Percentiles rank a stretch among this genome's conserved stretches.
Conservation (phyloP, 768 basidiomycete species). For the Amanita fuliginea region DNA sequence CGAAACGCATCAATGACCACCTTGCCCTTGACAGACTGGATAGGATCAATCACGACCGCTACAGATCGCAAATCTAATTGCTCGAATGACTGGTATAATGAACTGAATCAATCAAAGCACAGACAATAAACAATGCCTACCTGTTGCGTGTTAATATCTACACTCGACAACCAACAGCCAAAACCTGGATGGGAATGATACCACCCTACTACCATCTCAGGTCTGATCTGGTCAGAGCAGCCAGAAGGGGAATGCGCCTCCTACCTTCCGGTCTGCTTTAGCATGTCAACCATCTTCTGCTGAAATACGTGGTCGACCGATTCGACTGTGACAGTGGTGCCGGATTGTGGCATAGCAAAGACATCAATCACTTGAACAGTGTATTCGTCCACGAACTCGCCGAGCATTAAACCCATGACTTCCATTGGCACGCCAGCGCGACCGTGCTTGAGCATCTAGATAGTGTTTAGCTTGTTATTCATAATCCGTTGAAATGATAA, state of each 20-base stretch:
- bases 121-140: conserved; percentile 23
- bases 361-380: conserved; percentile 92
- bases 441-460: conserved; percentile 97
- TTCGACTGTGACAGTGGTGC: conserved; percentile 95
- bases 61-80: conserved; percentile 88
- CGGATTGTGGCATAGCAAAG: conserved; percentile 98
- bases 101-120: conserved; percentile 2
- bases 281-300: conserved; percentile 96
- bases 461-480: conserved; percentile 5
- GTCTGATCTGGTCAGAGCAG: conserved; percentile 29
- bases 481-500: conserved; percentile 16
- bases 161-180: conserved; percentile 98
- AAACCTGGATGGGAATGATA: conserved; percentile 99
- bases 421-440: conserved; percentile 99
- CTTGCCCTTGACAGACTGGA: conserved; percentile 97
- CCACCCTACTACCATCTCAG: conserved; percentile 99
- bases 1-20: conserved; percentile 99
- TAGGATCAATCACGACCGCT: conserved; percentile 96
- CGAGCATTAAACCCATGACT: conserved; percentile 97
- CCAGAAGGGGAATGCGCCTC: not conserved
- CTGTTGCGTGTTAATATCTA: conserved; percentile 99
- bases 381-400: conserved; percentile 98
- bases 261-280: conserved; percentile 96
- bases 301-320: conserved; percentile 99
- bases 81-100: conserved; percentile 75